These are phyloP conservation scores for Annulohypoxylon moriforme DNA, from an alignment of 495 filamentous ascomycete genomes.

Conservation along the genomic window DNA sequence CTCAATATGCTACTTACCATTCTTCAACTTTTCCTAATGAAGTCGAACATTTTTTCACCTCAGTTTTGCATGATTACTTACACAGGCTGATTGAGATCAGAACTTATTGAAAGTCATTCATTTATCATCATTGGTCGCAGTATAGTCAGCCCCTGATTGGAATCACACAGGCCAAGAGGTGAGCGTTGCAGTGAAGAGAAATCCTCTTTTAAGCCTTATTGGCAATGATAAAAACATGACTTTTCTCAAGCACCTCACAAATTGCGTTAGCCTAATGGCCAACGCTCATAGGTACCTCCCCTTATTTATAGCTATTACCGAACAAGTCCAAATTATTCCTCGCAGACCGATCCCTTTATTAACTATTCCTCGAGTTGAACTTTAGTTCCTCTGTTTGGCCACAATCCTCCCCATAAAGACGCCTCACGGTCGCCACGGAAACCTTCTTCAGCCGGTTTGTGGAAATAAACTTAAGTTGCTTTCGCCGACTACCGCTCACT, in stretches of 20 bases:
- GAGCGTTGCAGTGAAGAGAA: neutral
- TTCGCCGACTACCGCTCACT: neutral
- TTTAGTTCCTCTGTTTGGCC: neutral
- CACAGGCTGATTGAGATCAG: neutral
- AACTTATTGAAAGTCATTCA: neutral
- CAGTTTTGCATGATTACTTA: neutral
- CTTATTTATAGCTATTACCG: neutral
- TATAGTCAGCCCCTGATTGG: neutral
- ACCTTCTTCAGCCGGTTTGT: neutral
- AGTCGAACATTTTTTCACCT: neutral
- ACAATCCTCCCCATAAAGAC: neutral
- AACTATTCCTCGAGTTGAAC: neutral
- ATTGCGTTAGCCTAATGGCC: neutral
- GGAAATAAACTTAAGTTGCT: neutral
- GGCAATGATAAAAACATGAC: neutral
- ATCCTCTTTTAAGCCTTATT: neutral
- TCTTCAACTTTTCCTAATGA: too few relatives aligned
- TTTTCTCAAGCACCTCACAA: neutral
- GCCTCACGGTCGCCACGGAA: neutral
- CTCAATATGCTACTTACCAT: neutral
- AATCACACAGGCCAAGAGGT: neutral
- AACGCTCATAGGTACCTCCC: neutral
- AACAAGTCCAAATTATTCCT: neutral
- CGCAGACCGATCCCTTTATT: neutral
- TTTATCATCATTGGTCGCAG: neutral